phyloP scores from a whole-genome alignment of 768 basidiomycete genomes.

The Boletus sensibilis region DNA sequence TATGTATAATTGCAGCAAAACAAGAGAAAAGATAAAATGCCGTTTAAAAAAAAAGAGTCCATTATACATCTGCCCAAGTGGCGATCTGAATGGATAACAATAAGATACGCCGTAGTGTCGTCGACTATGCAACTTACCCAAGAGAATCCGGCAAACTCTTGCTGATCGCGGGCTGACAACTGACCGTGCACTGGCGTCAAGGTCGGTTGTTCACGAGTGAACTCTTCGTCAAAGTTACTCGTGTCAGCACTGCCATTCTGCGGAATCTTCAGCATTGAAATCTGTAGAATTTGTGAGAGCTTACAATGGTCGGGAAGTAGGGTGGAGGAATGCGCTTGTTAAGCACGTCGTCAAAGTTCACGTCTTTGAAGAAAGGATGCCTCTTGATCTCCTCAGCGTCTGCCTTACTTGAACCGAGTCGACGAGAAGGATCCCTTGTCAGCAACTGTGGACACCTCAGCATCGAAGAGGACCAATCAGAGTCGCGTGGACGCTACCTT shows the following conservation, averaged over 20 bases:
- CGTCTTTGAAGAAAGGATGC: conserved; percentile 98
- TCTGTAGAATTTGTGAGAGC: conserved; percentile 28
- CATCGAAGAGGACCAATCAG: not conserved
- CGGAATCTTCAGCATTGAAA: conserved; percentile 7
- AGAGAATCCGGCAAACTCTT: conserved; percentile 96
- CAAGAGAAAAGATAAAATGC: conserved; percentile 30
- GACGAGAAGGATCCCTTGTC: conserved; percentile 86
- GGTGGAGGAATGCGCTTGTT: conserved; percentile 96
- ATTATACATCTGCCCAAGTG: conserved; percentile 56
- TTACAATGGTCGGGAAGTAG: conserved; percentile 93
- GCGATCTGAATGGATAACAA: conserved; percentile 33
- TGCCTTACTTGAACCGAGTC: conserved; percentile 86
- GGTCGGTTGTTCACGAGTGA: conserved; percentile 95
- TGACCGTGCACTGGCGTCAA: conserved; percentile 97
- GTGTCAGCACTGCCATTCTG: conserved; percentile 85
- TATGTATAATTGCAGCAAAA: conserved; percentile 36
- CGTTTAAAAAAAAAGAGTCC: conserved; percentile 24
- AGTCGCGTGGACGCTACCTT: conserved; percentile 52
- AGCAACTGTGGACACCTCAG: conserved; percentile 57
- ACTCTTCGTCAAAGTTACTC: conserved; percentile 95
- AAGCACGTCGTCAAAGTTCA: conserved; percentile 94
- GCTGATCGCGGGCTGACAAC: conserved; percentile 84
- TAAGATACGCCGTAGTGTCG: not conserved
- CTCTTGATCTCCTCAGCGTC: conserved; percentile 98
- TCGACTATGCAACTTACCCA: conserved; percentile 55